Base-by-base conservation (phyloP, 768 basidiomycete species). In the Cyclocybe cylindracea region DNA sequence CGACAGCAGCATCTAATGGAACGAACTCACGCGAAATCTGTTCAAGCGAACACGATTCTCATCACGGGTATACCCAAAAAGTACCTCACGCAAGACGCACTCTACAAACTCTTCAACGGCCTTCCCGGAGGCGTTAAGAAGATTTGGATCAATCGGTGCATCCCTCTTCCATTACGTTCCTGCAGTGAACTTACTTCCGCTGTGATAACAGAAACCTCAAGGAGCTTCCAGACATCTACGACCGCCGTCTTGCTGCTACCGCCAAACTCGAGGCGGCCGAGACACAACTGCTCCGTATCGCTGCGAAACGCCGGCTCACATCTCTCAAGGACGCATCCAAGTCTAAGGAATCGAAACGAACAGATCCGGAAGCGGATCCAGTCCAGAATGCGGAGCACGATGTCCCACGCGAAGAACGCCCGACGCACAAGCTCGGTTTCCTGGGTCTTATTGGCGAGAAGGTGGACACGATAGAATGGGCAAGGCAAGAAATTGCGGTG, bases 401-500 rank as follows among this genome's bases (percentile, higher is more conserved):
- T 14, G 89, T 97, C 2, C 89, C 94, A 1, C 71, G 68, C 16
- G 78, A 79, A 19, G 73, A 91, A 59, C 82, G 96, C 2, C 97
- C 96, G 0, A 83, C 83, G 0, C 91, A 92, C 64, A 84, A 86
- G 39, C 80, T 95, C 5, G 76, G 84, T 7, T 78, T 78, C 62
- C 57, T 82, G 4, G 73, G 73, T 1, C 74, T 96, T 19, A 71
- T 83, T 3, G 97, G 97, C 7, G 67, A 91, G 66, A 89, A 96
- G 67, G 94, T 98, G 11, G 97, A 98, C 71, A 83, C 89, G 2
- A 94, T 98, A 63, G 86, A 94, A 2, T 97, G 94, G 94, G 84
- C 86, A 14, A 77, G 90, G 31, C 73, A 78, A 14, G 89, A 94
- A 70, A 91, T 97, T 50, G 68, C 70, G 1, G 61, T 73, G 1